Evolutionary conservation across 257 asterid genomes (phyloP), one percentile per base, ranked within the genome.

Genomic region (Anisodus tanguticus): DNA sequence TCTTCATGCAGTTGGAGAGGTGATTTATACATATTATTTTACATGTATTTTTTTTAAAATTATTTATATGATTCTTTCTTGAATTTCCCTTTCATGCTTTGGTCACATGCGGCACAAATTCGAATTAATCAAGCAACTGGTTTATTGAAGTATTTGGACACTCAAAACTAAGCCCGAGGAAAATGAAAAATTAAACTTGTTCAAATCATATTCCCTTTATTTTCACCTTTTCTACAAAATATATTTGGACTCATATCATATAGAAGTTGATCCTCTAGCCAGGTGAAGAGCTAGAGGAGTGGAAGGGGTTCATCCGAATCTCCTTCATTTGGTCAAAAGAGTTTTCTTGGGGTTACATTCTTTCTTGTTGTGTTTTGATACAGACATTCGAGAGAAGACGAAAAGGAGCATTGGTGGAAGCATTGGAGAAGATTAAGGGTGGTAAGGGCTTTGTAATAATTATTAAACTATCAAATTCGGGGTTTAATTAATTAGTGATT

Each of bases 381-480:
- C 85, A 96, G 99, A 86, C 97, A 15, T 96, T 96, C 72, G 90
- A 85, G 57, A 92, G 80, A 86, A 94, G 89, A 81, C 90, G 83
- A 83, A 94, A 94, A 87, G 41, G 79, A 43, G 91, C 97, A 39
- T 86, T 94, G 92, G 91, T 90, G 54, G 98, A 96, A 88, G 98
- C 99, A 82, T 92, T 95, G 62, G 98, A 94, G 93, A 95, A 94
- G 88, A 94, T 95, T 83, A 94, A 95, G 91, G 94, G 90, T 26
- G 98, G 99, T 91, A 89, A 78, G 84, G 53, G 64, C 16, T 79
- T 62, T 22, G n/a, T 63, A 19, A 51, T 51, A 15, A 26, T 51
- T 22, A 51, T 49, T 22, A 51, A 5, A 17, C 19, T 31, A 4
- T 22, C 45, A 22, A 26, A 31, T 59, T 43, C 2, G 41, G 12